Evolutionary conservation across 371 early-diverging fungal genomes (phyloP).

Genomic region (Zychaea mexicana): DNA sequence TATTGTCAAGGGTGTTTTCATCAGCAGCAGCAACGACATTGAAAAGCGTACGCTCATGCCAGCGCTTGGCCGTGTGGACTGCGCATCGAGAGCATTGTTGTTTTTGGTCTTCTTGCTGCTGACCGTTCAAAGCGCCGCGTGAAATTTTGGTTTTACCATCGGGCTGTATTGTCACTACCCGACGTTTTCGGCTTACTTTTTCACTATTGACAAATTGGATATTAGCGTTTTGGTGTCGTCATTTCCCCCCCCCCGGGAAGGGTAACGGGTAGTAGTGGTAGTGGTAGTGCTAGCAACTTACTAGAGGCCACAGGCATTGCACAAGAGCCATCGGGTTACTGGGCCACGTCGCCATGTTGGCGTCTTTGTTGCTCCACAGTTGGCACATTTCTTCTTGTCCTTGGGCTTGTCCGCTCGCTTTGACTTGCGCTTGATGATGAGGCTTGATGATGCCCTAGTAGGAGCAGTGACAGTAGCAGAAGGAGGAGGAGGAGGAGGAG

Average conservation of each 20-base stretch:
- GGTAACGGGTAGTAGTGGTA: too few relatives aligned
- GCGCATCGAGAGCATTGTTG: slow-evolving; percentile 1
- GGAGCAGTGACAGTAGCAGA: too few relatives aligned
- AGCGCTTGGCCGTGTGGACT: slow-evolving; percentile 20
- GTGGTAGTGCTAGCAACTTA: too few relatives aligned
- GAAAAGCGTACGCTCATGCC: too few relatives aligned
- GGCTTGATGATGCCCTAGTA: neutral
- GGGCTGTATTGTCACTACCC: slow-evolving; percentile 11
- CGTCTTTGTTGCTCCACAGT: slow-evolving; percentile 88
- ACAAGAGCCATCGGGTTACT: slow-evolving; percentile 69
- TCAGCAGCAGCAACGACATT: too few relatives aligned
- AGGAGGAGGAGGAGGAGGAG: too few relatives aligned
- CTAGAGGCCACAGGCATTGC: slow-evolving; percentile 98
- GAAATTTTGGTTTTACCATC: slow-evolving; percentile 19
- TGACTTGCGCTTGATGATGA: too few relatives aligned
- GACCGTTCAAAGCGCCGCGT: slow-evolving; percentile 1
- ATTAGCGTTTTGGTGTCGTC: neutral
- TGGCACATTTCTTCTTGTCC: slow-evolving; percentile 61
- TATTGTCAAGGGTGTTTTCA: too few relatives aligned
- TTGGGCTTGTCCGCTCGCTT: neutral
- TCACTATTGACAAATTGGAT: slow-evolving; percentile 8
- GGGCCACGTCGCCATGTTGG: slow-evolving; percentile 94
- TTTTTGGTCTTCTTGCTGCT: neutral
- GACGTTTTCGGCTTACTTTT: slow-evolving; percentile 11
- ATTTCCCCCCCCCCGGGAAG: too few relatives aligned